Evolutionary conservation across 495 filamentous ascomycete genomes (phyloP).

Genomic region (Xylaria curta): DNA sequence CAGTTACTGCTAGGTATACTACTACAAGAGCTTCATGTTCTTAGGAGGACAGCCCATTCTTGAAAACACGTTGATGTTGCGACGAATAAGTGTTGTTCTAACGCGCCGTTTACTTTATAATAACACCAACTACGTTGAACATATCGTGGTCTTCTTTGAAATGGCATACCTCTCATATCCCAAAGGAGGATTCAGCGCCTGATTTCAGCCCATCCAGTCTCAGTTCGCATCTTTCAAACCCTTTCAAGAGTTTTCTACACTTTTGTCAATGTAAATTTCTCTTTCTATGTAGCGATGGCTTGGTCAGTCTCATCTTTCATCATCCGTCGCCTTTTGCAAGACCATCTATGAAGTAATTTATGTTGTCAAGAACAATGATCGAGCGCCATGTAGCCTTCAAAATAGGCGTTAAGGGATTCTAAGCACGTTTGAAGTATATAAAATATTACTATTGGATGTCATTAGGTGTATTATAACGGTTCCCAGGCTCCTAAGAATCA

Average conservation of each 20-base stretch:
- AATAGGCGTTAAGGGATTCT: neutral
- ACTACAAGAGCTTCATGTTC: neutral
- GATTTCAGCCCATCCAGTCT: neutral
- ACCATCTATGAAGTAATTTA: no score
- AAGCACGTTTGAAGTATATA: neutral
- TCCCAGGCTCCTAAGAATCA: no score
- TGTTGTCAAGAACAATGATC: neutral
- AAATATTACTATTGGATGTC: neutral
- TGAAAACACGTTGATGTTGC: neutral
- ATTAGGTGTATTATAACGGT: no score
- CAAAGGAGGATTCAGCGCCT: neutral
- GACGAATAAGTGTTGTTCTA: neutral
- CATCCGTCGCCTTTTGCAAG: neutral
- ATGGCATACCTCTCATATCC: no score
- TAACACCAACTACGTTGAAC: no score
- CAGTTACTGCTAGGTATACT: rapidly evolving
- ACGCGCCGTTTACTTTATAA: neutral
- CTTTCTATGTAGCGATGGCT: neutral
- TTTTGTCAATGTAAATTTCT: neutral
- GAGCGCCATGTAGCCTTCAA: neutral
- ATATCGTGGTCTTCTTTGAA: neutral
- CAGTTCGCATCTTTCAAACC: neutral
- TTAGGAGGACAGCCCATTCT: neutral
- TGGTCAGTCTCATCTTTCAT: neutral
- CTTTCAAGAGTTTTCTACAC: neutral